phyloP scores from a whole-genome alignment of 805 yeast genomes.

The Hanseniaspora hatyaiensis region DNA sequence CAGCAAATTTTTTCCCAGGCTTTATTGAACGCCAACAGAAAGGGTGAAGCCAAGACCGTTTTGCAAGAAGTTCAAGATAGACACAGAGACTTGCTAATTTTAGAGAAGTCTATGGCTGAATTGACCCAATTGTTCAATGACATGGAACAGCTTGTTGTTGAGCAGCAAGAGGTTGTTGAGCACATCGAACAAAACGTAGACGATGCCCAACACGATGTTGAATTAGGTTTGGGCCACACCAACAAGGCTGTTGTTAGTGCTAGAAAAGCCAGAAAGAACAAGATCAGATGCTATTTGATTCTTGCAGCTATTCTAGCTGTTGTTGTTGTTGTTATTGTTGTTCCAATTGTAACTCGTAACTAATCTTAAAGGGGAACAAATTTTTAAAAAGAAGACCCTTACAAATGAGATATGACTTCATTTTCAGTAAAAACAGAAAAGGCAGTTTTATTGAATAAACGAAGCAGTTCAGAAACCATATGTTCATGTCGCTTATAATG shows the following conservation, averaged over 20 bases:
- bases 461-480: no score
- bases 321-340: conserved; percentile 60
- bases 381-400: not conserved
- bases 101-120: conserved; percentile 92
- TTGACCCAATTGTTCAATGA: conserved; percentile 88
- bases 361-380: not conserved
- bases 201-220: conserved; percentile 79
- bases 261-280: conserved; percentile 80
- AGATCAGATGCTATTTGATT: conserved; percentile 71
- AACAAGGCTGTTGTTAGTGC: conserved; percentile 82
- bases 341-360: conserved; percentile 28
- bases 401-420: not conserved
- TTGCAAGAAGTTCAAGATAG: conserved; percentile 91
- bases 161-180: conserved; percentile 81
- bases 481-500: no score
- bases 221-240: conserved; percentile 89
- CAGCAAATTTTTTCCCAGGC: conserved; percentile 94
- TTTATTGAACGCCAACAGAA: conserved; percentile 68
- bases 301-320: conserved; percentile 46
- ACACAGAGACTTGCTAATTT: conserved; percentile 86
- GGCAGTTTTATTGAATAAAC: no score
- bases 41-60: conserved; percentile 92
- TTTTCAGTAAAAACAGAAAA: no score
- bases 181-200: conserved; percentile 71
- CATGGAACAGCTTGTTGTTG: conserved; percentile 91